Percentiles rank a stretch among this genome's conserved stretches.
These are phyloP conservation scores for Daldinia concentrica DNA, from an alignment of 495 filamentous ascomycete species.

Conservation along the genomic window DNA sequence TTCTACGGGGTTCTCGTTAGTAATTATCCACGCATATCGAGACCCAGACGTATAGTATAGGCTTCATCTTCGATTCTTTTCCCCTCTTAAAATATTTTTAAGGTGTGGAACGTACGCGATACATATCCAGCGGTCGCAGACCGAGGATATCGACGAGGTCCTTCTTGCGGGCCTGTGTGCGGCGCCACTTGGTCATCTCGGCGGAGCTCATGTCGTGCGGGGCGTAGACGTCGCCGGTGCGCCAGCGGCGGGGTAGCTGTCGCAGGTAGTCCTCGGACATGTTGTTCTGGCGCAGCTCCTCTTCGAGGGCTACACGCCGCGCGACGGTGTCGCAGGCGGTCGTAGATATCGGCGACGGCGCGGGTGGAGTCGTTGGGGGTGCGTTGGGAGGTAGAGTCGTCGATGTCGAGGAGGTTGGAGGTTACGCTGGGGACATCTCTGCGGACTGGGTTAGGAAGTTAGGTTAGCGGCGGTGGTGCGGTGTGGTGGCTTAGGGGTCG, in stretches of 20 bases:
- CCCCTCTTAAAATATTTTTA: no score
- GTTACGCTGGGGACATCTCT: conserved; percentile 27
- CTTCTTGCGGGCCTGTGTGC: conserved; percentile 50
- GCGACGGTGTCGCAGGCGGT: conserved; percentile 10
- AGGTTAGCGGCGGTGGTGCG: conserved; percentile 14
- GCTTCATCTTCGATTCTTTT: no score
- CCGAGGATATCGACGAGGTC: conserved; percentile 86
- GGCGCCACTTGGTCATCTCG: conserved; percentile 75
- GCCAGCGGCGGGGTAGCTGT: conserved; percentile 67
- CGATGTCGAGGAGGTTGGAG: conserved; percentile 28
- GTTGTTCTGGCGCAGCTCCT: conserved; percentile 33
- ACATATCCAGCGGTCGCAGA: conserved; percentile 82
- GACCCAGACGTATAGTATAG: no score
- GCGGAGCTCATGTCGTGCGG: conserved; percentile 82
- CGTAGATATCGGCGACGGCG: conserved; percentile 18
- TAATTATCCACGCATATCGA: background rate
- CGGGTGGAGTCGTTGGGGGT: conserved; percentile 4
- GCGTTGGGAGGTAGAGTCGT: conserved; percentile 15
- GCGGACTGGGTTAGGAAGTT: conserved; percentile 12
- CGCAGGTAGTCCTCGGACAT: conserved; percentile 49
- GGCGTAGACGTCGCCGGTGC: conserved; percentile 82
- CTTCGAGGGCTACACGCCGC: conserved; percentile 50
- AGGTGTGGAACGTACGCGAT: conserved; percentile 68
- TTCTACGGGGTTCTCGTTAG: conserved; percentile 65
- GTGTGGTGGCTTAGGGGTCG: background rate